Base-by-base conservation (phyloP, 495 filamentous ascomycete species). In the Delitschia confertaspora region DNA sequence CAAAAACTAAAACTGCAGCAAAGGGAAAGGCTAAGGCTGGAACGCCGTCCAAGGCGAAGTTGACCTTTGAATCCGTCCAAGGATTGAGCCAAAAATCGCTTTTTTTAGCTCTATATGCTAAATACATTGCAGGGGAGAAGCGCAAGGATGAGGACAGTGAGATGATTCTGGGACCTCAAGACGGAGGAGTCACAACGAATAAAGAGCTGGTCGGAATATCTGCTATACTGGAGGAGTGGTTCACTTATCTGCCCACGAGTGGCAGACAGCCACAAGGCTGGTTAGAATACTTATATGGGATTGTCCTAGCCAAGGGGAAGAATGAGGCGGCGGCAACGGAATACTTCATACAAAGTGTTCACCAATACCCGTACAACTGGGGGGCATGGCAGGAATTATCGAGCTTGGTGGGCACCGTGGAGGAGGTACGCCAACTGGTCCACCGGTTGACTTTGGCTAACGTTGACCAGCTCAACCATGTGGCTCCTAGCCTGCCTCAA, bases 231-330 rank as follows among this genome's bases (percentile, higher is more conserved):
- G 78, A 93, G 52, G 70, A 69, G 17, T 89, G 83, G 80, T 84
- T 95, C 44, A 62, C 64, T 3, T 73, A 81, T 42, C 74, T 76
- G 25, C 67, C 63, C 33, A 65, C 67, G 9, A 73, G 76, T 3
- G 78, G 78, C 0, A 49, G 70, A 13, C 72, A 77, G 19, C 49
- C 57, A 13, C 59, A 95, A 50, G 88, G 88, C 6, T 99, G 88
- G 80, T 67, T 99, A n/a, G 84, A 95, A 55, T 99, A 93, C 59
- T 73, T 99, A 6, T 93, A 93, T 55, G 93, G 86, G 0, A 79
- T 96, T 55, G 78, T 95, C 25, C 69, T 95, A n/a, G 69, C 80
- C 3, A 95, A 88, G 61, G 79, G 85, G 33, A 93, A 93, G 61
- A 94, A 91, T 49, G 88, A 91, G 42, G 74, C 78, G 21, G 69